Evolutionary conservation across 257 asterid species (phyloP).

Genomic region (Agastache rugosa): DNA sequence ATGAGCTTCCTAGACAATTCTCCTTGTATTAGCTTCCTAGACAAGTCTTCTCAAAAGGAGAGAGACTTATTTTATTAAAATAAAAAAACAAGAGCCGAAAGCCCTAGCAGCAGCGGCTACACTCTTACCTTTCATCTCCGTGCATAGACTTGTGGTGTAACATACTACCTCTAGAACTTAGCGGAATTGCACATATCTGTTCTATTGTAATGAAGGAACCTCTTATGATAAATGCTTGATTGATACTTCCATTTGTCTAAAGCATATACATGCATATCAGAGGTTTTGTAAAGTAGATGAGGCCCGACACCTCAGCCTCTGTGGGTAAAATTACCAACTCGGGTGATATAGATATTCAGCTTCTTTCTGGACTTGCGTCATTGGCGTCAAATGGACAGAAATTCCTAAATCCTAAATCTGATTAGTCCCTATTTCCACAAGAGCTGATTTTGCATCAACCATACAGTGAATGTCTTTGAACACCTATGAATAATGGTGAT

Average conservation of each 20-base stretch:
- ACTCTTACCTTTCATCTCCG: too few species aligned
- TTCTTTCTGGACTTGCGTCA: neutral
- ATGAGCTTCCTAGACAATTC: too few species aligned
- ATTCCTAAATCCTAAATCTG: neutral
- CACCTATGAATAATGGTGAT: neutral
- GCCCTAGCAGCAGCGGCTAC: too few species aligned
- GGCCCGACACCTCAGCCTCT: neutral
- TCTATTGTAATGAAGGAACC: neutral
- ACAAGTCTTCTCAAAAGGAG: too few species aligned
- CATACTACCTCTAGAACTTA: neutral
- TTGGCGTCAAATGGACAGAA: neutral
- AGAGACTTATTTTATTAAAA: too few species aligned
- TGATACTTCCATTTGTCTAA: neutral
- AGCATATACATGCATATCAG: constrained; percentile 1
- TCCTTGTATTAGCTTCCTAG: too few species aligned
- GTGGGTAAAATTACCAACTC: constrained; percentile 6
- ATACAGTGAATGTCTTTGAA: neutral
- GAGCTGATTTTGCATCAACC: neutral
- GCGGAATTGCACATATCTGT: neutral
- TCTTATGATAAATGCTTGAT: neutral
- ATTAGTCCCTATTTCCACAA: neutral
- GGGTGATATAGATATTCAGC: neutral
- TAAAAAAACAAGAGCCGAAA: too few species aligned
- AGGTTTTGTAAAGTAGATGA: constrained; percentile 7
- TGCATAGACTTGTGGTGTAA: too few species aligned